Evolutionary conservation across 2,329 filamentous ascomycete species (phyloP), one percentile per base, ranked within the genome.

Genomic region (Sarocladium oryzae): DNA sequence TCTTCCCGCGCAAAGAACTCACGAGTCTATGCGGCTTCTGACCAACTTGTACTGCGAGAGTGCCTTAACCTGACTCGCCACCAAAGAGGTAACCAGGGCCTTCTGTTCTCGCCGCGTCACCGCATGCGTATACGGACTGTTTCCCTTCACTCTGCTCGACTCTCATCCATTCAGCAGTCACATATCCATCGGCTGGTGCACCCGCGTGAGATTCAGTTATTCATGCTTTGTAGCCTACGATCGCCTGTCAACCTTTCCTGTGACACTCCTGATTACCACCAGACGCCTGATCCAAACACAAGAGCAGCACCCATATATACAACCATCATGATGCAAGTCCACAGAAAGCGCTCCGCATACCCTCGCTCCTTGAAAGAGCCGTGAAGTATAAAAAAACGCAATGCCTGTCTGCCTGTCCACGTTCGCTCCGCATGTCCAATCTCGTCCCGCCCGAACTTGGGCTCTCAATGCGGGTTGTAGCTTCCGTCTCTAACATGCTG

Each of bases 201-300:
- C 11, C 33, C 10, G 15, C 15, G n/a, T 36, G 5, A 16, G 5
- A 36, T 36, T 36, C 33, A 36, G 10, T 6, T 5, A 40, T 21
- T 8, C 37, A 15, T 43, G 40, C 40, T 26, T 43, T 43, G 21
- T 43, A 28, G 23, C 40, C 4, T 43, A 5, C 40, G 26, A 4
- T 43, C 40, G 24, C 40, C 21, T 26, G 4, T 28, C n/a, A 30
- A 7, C 13, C 10, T 43, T 15, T 4, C 40, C 40, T 43, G 26
- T 28, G 16, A 43, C 23, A 43, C 11, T 23, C 23, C 21, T 28
- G 40, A 40, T 43, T n/a, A 43, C 4, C 40, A 6, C 40, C 15
- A 28, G 40, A 43, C 40, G 40, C 40, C 40, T 26, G 40, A 43
- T 43, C 40, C 40, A 43, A 43, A 43, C n/a, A 15, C 6, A 21